Percentiles rank a stretch among this genome's conserved stretches.
Evolutionary conservation across 495 filamentous ascomycete genomes (phyloP).

Genomic region (Beverwykella pulmonaria): DNA sequence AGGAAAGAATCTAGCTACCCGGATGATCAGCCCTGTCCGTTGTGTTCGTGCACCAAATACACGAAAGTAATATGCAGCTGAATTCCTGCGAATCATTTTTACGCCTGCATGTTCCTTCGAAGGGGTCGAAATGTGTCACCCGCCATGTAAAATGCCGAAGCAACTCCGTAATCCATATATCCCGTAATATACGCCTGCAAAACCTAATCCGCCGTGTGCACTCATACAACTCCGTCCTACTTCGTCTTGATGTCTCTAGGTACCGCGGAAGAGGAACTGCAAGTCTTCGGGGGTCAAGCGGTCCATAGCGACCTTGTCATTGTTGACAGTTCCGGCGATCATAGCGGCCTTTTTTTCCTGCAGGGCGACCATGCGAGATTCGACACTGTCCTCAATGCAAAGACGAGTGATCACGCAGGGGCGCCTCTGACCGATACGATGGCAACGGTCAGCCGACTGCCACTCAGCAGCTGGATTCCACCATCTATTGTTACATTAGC

Average conservation of each 20-base stretch:
- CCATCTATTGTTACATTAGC: constrained; percentile 61
- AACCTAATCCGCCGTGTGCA: background rate
- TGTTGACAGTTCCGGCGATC: constrained; percentile 94
- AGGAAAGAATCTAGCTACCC: no score
- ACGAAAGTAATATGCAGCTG: no score
- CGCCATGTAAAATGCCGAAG: no score
- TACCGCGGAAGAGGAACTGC: constrained; percentile 88
- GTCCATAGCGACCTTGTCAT: constrained; percentile 83
- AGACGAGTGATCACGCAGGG: constrained; percentile 93
- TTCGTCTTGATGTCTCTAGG: constrained; percentile 36
- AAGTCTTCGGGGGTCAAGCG: constrained; percentile 88
- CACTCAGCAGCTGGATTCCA: constrained; percentile 98
- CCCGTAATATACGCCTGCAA: background rate
- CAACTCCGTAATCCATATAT: background rate
- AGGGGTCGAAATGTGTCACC: no score
- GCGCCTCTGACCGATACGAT: constrained; percentile 92
- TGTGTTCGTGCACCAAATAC: no score
- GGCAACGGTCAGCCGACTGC: constrained; percentile 95
- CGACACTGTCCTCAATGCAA: constrained; percentile 93
- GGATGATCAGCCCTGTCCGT: no score
- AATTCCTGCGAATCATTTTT: no score
- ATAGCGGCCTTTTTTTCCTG: constrained; percentile 98
- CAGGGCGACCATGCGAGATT: constrained; percentile 87
- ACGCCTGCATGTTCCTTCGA: no score
- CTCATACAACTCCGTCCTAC: background rate